Base-by-base conservation (phyloP, 768 basidiomycete genomes). In the Suillus lakei region DNA sequence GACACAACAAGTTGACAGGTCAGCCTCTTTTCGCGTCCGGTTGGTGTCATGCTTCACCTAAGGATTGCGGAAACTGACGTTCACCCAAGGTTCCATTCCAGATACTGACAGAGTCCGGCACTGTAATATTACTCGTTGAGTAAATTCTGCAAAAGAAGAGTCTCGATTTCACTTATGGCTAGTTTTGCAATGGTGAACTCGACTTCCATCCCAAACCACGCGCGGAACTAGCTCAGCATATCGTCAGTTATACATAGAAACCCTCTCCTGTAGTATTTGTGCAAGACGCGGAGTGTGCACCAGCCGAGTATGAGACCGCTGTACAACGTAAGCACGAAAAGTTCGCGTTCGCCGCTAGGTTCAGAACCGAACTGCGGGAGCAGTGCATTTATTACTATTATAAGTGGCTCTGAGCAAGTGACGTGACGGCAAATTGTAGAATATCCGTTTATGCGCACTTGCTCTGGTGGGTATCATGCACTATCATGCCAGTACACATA, bases 11-110 rank as follows among this genome's bases (percentile, higher is more conserved):
- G 30, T 32, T 21, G 0, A 32, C 32, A 54, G 30, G 30, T 54
- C 32, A 32, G 21, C 53, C 53, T 34, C 32, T 54, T 32, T 54
- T 54, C 53, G 53, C 53, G 32, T 54, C 53, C 53, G 32, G 21
- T 13, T 34, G 2, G 30, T n/a, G 32, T 34, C 21, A 34, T 54
- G 10, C 3, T 54, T 34, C 53, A 32, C 53, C 53, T 12, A 54
- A 54, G 30, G 30, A 32, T 54, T 28, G 26, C 28, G 28, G 16
- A 51, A 15, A 28, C 50, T 28, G 8, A 3, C 9, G 18, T 51
- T 30, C 26, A 30, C 50, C 50, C 28, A 30, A 51, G 16, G 28
- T 16, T 51, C 28, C 28, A 18, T 53, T 54, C 30, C 30, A n/a
- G 32, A 34, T 7, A 13, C 30, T 21, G 21, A 32, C 53, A 32